A percentile compares a stretch with the other conserved stretches of the same genome.
phyloP scores from a whole-genome alignment of 805 yeast genomes.

The Priceomyces melissophilus region DNA sequence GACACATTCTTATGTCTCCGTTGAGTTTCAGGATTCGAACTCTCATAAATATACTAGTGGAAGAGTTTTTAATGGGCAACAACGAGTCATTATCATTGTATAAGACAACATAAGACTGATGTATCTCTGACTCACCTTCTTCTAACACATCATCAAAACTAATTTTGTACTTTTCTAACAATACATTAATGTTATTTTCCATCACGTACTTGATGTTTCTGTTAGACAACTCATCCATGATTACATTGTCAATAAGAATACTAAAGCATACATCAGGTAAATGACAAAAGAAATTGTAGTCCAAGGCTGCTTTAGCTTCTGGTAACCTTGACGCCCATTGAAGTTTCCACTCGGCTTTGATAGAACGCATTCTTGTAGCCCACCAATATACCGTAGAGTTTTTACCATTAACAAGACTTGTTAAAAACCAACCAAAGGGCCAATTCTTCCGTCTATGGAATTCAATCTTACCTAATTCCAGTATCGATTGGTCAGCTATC shows the following conservation, averaged over 20 bases:
- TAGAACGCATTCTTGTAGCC: conserved; percentile 49
- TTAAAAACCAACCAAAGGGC: conserved; percentile 57
- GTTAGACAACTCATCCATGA: conserved; percentile 46
- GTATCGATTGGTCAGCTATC: conserved; percentile 11
- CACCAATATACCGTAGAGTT: conserved; percentile 44
- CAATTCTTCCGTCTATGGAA: conserved; percentile 50
- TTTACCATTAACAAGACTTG: conserved; percentile 36
- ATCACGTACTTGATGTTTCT: conserved; percentile 38
- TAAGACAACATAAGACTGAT: conserved; percentile 22
- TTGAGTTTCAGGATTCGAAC: conserved; percentile 21
- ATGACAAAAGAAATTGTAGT: conserved; percentile 33
- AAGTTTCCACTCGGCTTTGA: conserved; percentile 54
- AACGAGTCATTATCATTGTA: conserved; percentile 22
- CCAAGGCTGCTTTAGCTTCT: conserved; percentile 8
- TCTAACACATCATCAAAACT: conserved; percentile 4
- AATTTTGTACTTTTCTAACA: conserved; percentile 17
- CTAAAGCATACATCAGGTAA: conserved; percentile 45
- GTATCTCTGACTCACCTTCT: conserved; percentile 6
- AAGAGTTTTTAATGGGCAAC: conserved; percentile 31
- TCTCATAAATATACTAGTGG: conserved; percentile 30
- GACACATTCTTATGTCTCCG: conserved; percentile 21
- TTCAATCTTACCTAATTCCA: conserved; percentile 19
- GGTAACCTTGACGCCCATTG: conserved; percentile 44
- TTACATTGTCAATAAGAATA: conserved; percentile 48
- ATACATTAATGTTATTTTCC: conserved; percentile 12